Evolutionary conservation across 495 filamentous ascomycete species (phyloP), one percentile per base, ranked within the genome.

Genomic region (Talaromyces liani): DNA sequence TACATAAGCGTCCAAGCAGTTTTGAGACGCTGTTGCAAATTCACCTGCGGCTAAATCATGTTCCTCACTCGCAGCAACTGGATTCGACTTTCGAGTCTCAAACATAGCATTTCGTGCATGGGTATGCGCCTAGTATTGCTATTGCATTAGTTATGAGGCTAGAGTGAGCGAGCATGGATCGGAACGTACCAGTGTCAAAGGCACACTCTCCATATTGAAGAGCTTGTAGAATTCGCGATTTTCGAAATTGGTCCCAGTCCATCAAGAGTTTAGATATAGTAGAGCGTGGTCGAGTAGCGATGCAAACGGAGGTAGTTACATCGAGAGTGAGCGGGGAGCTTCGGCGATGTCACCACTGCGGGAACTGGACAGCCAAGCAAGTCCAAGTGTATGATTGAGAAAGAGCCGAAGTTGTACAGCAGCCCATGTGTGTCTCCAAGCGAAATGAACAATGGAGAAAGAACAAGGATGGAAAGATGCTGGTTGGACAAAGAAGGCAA

Each of bases 1-100:
- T 68, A 87, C 86, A 80, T 98, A 94, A 62, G 79, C 78, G 70
- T 95, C 92, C 10, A 79, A 80, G 9, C 90, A 94, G 29, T 79
- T 80, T 66, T 86, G 85, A 14, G 89, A 86, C 29, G 91, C 93
- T 34, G 88, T 88, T 55, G 92, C 86, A 74, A 96, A 98, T 68
- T 97, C 90, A 58, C 87, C 89, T 2, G 94, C 94, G 22, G 94
- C 94, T 41, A 91, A 81, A 63, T 93, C 87, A 78, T 98, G 93
- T 70, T 96, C 89, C 67, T 88, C 88, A 64, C 90, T 88, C 16
- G 93, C 92, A 25, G 88, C 85, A 4, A 88, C 88, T 20, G 89
- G 88, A 65, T 92, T 89, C 10, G 88, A 80, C 33, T 87, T 86
- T 65, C 88, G 86, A 61, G 88, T 88, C 64, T 91, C 85, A 45